A percentile compares a stretch with the other conserved stretches of the same genome.
phyloP scores from a whole-genome alignment of 192 early-diverging fungal genomes.

The Phlyctochytrium arcticum region DNA sequence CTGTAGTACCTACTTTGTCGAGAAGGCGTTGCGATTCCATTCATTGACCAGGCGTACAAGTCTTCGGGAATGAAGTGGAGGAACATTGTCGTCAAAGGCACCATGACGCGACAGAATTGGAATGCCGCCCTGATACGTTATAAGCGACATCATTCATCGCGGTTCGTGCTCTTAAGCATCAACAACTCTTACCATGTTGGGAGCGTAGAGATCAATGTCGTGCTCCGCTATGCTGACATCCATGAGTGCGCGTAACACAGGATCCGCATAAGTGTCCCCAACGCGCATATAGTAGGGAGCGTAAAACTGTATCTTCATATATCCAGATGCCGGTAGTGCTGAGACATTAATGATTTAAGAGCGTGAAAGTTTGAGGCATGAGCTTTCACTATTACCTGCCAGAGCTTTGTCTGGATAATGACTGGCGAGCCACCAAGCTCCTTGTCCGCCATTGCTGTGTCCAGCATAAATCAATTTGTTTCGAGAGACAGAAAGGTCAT shows the following conservation, averaged over 20 bases:
- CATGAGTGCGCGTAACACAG: conserved; percentile 57
- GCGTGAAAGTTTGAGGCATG: neutral
- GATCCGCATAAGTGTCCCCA: conserved; percentile 60
- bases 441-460: conserved; percentile 78
- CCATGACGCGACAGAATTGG: conserved; percentile 62
- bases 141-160: too few species aligned
- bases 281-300: conserved; percentile 61
- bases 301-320: conserved; percentile 72
- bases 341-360: neutral
- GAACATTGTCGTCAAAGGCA: conserved; percentile 68
- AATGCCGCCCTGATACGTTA: conserved; percentile 63
- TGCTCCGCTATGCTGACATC: conserved; percentile 71
- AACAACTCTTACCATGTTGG: conserved; percentile 67
- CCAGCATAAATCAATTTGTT: conserved; percentile 57
- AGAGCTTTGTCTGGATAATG: conserved; percentile 71
- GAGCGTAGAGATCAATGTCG: conserved; percentile 67
- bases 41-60: conserved; percentile 63
- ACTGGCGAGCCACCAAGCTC: conserved; percentile 65
- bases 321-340: conserved; percentile 68
- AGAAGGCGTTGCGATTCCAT: conserved; percentile 45
- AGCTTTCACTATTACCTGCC: conserved; percentile 41
- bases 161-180: too few species aligned
- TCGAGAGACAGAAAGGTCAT: conserved; percentile 31
- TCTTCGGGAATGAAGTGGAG: conserved; percentile 62
- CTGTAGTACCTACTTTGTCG: conserved; percentile 40